Conservation (phyloP, 2,329 filamentous ascomycete genomes). For the Pseudogymnoascus sp. region DNA sequence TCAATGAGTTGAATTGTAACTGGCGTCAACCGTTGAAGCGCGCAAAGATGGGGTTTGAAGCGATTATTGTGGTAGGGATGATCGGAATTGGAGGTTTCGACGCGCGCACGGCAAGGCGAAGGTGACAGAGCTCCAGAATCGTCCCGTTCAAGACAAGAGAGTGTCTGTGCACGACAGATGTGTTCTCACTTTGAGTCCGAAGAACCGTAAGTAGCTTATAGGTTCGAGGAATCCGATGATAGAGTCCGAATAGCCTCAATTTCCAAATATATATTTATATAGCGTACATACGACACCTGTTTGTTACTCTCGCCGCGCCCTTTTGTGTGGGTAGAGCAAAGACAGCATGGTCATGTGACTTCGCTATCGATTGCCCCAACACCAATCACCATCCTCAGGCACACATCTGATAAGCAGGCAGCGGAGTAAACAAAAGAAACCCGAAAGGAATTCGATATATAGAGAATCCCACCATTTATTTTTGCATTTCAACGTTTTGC, state of each 20-base stretch:
- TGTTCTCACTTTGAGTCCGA: neutral
- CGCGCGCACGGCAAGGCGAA: constrained; percentile 4
- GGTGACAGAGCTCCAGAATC: constrained; percentile 5
- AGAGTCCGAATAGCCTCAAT: constrained; percentile 6
- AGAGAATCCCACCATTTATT: constrained; percentile 1
- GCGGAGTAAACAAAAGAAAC: constrained; percentile 1
- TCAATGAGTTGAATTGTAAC: constrained; percentile 5
- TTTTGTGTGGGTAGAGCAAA: neutral
- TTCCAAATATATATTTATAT: neutral
- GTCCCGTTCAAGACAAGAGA: neutral
- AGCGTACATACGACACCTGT: neutral
- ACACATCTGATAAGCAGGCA: constrained; percentile 7
- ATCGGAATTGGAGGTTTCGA: constrained; percentile 6
- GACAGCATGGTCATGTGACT: neutral
- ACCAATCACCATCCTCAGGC: neutral
- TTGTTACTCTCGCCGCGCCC: neutral
- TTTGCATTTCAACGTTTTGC: neutral
- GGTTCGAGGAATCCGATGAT: neutral
- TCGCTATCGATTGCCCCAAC: neutral
- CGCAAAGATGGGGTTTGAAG: constrained; percentile 7
- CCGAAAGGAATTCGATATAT: constrained; percentile 2
- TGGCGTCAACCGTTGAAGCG: constrained; percentile 6
- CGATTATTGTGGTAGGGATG: constrained; percentile 8
- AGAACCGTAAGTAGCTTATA: neutral
- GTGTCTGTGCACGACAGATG: constrained; percentile 3